These are phyloP conservation scores for Ulota crispa DNA, from an alignment of 225 moss, liverwort and hornwort genomes.

Conservation along the genomic window DNA sequence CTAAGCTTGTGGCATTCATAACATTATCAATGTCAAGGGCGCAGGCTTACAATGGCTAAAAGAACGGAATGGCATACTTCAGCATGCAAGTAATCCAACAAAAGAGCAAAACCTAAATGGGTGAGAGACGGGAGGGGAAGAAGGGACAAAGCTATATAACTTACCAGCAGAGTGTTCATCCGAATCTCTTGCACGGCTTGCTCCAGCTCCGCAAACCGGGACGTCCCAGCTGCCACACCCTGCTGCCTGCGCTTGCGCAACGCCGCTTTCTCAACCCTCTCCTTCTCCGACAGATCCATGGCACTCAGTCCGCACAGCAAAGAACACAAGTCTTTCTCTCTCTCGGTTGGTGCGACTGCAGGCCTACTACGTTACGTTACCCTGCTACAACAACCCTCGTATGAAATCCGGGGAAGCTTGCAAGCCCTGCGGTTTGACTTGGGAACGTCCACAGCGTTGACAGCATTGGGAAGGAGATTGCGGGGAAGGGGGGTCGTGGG, in stretches of 20 bases:
- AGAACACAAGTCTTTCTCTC: background rate
- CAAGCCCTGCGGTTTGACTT: constrained; percentile 27
- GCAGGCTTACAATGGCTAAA: background rate
- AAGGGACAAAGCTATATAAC: background rate
- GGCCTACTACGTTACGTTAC: background rate
- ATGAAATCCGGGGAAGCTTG: background rate
- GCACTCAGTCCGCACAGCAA: background rate
- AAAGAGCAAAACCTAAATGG: constrained; percentile 13
- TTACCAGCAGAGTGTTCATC: constrained; percentile 56
- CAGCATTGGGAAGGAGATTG: background rate
- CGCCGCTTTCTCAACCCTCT: constrained; percentile 60
- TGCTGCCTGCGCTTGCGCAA: constrained; percentile 65
- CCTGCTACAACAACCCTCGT: background rate
- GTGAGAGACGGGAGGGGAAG: background rate
- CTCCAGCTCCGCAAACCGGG: constrained; percentile 62
- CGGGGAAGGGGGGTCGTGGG: background rate
- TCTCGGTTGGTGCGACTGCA: background rate
- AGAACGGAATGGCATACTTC: background rate
- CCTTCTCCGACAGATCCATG: constrained; percentile 57
- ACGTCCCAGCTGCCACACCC: constrained; percentile 58
- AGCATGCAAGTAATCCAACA: background rate
- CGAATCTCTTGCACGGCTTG: constrained; percentile 67
- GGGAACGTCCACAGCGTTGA: constrained; percentile 14
- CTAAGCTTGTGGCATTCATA: background rate
- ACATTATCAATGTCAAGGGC: background rate